Conservation (phyloP, 225 moss, liverwort and hornwort species). For the Takakia lepidozioides region DNA sequence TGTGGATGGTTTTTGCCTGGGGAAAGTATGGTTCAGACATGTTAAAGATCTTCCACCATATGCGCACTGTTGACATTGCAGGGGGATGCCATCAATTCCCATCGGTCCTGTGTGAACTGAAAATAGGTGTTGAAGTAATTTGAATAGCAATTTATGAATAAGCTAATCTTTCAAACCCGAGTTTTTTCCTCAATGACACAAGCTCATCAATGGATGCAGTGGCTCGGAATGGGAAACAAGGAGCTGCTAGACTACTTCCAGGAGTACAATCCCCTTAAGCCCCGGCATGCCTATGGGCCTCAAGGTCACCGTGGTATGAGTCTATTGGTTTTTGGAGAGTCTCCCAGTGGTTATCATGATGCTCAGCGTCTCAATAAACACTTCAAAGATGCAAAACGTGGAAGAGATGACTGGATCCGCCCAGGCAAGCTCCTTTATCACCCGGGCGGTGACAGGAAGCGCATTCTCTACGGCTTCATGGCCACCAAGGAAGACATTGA, state of each 20-base stretch:
- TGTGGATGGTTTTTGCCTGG: no score
- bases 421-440: conserved; percentile 37
- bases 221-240: conserved; percentile 66
- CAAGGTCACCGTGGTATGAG: conserved; percentile 71
- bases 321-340: conserved; percentile 51
- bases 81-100: no score
- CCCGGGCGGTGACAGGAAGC: conserved; percentile 26
- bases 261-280: conserved; percentile 48
- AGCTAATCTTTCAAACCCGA: no score
- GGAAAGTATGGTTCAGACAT: no score
- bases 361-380: conserved; percentile 42
- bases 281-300: conserved; percentile 67
- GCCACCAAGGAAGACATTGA: conserved; percentile 41
- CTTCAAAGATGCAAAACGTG: conserved; percentile 41
- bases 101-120: no score
- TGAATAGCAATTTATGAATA: no score
- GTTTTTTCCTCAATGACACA: no score
- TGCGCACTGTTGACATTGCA: no score
- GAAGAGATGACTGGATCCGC: conserved; percentile 43
- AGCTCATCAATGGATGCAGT: conserved; percentile 36
- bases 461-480: conserved; percentile 55
- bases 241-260: conserved; percentile 65
- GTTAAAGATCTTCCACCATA: no score
- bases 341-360: conserved; percentile 54
- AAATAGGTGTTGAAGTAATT: no score